Evolutionary conservation across 2,329 filamentous ascomycete genomes (phyloP).

Genomic region (Cytospora leucostoma): DNA sequence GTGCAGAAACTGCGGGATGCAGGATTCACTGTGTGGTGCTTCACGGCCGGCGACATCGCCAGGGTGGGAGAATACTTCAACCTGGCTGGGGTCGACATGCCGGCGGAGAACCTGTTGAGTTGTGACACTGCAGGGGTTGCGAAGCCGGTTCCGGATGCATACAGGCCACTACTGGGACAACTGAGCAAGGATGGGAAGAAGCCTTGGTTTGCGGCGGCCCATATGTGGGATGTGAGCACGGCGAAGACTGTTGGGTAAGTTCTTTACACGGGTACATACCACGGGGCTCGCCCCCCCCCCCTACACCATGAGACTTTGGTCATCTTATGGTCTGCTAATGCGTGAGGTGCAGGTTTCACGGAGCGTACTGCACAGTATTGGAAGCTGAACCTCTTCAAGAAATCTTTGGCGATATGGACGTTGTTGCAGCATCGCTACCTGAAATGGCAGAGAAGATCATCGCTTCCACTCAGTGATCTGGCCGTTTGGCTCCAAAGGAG

Average conservation of each 20-base stretch:
- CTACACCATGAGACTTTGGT: no score
- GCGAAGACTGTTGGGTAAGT: slow-evolving; percentile 46
- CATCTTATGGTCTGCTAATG: not conserved
- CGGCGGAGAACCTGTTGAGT: slow-evolving; percentile 47
- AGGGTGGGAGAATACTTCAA: slow-evolving; percentile 53
- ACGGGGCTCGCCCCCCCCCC: no score
- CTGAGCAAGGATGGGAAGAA: slow-evolving; percentile 34
- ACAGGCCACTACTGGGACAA: slow-evolving; percentile 41
- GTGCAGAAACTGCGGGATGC: slow-evolving; percentile 42
- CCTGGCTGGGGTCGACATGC: slow-evolving; percentile 48
- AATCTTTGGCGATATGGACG: slow-evolving; percentile 52
- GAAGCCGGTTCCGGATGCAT: slow-evolving; percentile 51
- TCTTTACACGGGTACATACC: not conserved
- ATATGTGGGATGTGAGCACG: slow-evolving; percentile 59
- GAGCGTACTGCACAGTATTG: slow-evolving; percentile 52
- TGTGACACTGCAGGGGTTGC: slow-evolving; percentile 49
- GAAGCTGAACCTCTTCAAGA: slow-evolving; percentile 52
- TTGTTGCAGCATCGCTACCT: slow-evolving; percentile 46
- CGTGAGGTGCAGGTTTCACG: slow-evolving; percentile 40
- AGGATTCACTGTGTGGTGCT: slow-evolving; percentile 54
- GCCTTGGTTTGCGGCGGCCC: slow-evolving; percentile 56
- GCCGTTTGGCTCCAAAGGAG: not conserved
- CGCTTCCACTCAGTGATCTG: slow-evolving; percentile 19
- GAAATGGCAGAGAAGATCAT: slow-evolving; percentile 47
- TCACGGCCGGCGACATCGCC: slow-evolving; percentile 50